Evolutionary conservation across 257 asterid genomes (phyloP), one percentile per base, ranked within the genome.

Genomic region (Capsicum rhomboideum): DNA sequence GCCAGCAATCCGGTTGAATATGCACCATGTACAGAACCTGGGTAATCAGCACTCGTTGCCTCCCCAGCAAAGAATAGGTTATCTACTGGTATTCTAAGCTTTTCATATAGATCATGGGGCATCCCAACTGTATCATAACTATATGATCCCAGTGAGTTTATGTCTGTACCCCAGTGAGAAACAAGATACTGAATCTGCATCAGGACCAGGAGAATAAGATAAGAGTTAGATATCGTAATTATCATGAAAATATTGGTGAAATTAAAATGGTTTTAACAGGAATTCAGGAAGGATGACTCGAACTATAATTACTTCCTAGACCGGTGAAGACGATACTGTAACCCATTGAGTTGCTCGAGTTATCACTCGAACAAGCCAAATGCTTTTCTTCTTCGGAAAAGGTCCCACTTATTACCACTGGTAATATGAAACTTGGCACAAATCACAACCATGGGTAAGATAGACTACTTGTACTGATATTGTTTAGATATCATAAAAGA

Each of bases 21-120:
- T 6, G 99, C 99, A 44, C 99, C 98, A 23, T 93, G 99, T 40
- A 94, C 98, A 0, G 97, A 94, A 54, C 99, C 99, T 12, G 97
- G 95, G 87, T 91, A 93, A 40, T 91, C 93, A 0, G 80, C 46
- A 80, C 99, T 95, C 6, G 98, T 93, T 16, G 99, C 98, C 77
- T 95, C 99, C 72, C 99, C 98, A 0, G 99, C 99, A 85, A 95
- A 95, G 87, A 95, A 95, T 20, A 95, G 86, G 90, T 92, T 95
- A 80, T 95, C 99, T 9, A 95, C 97, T 0, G 98, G 98, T 82
- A 89, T 87, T 88, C 98, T 89, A 23, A 95, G 87, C 92, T 89
- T 92, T 84, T 93, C 99, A 10, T 92, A 93, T 89, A 93, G 86
- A 56, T 91, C 99, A 79, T 95, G 99, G 85, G 97, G 87, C 87